These are phyloP conservation scores for Huntiella moniliformis DNA, from an alignment of 2,329 filamentous ascomycete species.

Conservation along the genomic window DNA sequence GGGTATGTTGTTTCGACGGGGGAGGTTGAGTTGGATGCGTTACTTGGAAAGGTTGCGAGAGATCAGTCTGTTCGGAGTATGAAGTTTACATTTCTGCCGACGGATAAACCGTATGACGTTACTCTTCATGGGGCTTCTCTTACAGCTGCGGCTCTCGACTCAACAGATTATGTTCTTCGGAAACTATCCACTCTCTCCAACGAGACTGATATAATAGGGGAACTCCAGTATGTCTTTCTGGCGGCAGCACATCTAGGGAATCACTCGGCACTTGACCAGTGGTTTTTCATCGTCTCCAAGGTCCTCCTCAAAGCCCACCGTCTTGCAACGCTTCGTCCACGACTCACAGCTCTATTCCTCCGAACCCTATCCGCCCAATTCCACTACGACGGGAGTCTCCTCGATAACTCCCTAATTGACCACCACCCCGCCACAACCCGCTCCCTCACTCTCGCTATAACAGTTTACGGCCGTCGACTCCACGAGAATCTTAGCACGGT, in stretches of 20 bases:
- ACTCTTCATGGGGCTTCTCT: slow-evolving; percentile 20
- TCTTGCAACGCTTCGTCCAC: slow-evolving; percentile 25
- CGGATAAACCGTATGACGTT: slow-evolving; percentile 24
- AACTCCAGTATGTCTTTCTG: slow-evolving; percentile 41
- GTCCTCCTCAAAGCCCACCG: slow-evolving; percentile 31
- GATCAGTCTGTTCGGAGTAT: slow-evolving; percentile 23
- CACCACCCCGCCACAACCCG: slow-evolving; percentile 17
- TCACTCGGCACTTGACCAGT: slow-evolving; percentile 40
- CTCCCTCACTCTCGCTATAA: slow-evolving; percentile 28
- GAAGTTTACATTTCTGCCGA: slow-evolving; percentile 28
- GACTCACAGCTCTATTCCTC: slow-evolving; percentile 28
- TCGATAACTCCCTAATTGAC: slow-evolving; percentile 28
- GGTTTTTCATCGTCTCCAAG: slow-evolving; percentile 36
- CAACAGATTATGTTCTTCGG: slow-evolving; percentile 26
- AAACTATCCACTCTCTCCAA: slow-evolving; percentile 6
- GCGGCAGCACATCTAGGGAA: slow-evolving; percentile 39
- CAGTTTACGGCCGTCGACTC: slow-evolving; percentile 34
- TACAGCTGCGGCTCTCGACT: slow-evolving; percentile 27
- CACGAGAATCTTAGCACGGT: slow-evolving; percentile 23
- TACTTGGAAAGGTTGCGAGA: slow-evolving; percentile 19
- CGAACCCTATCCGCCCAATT: slow-evolving; percentile 35
- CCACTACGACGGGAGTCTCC: slow-evolving; percentile 29
- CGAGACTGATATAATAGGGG: slow-evolving; percentile 31
- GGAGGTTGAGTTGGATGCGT: slow-evolving; percentile 23
- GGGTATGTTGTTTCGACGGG: slow-evolving; percentile 23